Conservation (phyloP, 2,329 filamentous ascomycete genomes). For the Microsporum audouinii region DNA sequence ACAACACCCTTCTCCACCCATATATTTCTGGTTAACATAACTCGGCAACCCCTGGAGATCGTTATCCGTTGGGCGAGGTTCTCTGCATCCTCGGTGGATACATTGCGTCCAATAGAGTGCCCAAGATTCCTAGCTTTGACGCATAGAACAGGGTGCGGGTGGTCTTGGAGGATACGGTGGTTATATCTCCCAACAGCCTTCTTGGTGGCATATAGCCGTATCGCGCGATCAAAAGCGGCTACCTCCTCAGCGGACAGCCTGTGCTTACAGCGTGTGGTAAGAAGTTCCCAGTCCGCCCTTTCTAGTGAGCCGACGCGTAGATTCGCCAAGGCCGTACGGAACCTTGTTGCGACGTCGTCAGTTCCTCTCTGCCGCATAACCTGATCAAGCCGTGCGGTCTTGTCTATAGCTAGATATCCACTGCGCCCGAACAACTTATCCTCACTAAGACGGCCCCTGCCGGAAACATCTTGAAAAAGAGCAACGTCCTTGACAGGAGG, state of each 20-base stretch:
- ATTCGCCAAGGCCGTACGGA: background rate
- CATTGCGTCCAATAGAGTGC: background rate
- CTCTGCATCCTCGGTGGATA: background rate
- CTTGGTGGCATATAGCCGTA: background rate
- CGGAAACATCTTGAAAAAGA: background rate
- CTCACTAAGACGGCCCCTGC: background rate
- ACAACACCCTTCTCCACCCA: background rate
- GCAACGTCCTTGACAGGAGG: background rate
- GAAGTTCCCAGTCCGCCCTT: background rate
- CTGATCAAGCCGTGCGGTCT: background rate
- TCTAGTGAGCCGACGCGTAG: background rate
- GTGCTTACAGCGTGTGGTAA: background rate
- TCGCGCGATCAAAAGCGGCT: background rate
- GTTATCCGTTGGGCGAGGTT: background rate
- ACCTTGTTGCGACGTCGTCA: background rate
- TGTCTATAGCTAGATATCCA: background rate
- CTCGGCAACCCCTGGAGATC: background rate
- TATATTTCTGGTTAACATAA: background rate
- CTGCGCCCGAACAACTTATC: background rate
- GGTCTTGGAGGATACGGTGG: background rate
- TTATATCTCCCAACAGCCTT: background rate
- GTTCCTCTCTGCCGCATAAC: background rate
- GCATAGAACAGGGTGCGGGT: background rate
- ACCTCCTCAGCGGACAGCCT: background rate
- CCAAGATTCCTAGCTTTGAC: background rate